These are phyloP conservation scores for Teunomyces stri DNA, from an alignment of 805 yeast genomes.

Conservation along the genomic window DNA sequence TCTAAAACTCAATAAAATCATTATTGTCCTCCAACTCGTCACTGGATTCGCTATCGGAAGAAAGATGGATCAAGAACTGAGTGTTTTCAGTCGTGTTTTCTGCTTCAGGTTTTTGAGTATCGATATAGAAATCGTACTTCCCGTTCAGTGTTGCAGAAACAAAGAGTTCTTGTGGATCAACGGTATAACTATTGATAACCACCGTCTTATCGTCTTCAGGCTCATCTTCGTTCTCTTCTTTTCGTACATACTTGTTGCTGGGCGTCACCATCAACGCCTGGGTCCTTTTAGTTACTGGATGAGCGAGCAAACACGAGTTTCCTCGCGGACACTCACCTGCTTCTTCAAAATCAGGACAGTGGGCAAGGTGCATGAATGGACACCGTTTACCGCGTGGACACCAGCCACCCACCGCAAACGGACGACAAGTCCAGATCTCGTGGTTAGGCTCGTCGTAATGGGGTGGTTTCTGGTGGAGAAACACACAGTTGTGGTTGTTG, in stretches of 20 bases:
- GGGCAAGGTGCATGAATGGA: constrained; percentile 52
- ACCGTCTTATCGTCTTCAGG: constrained; percentile 12
- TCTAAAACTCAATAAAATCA: constrained; percentile 20
- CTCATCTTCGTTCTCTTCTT: constrained; percentile 15
- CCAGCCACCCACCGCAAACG: constrained; percentile 66
- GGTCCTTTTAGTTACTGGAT: constrained; percentile 31
- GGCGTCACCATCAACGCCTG: constrained; percentile 24
- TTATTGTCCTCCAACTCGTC: constrained; percentile 22
- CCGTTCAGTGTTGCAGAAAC: constrained; percentile 14
- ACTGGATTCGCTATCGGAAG: constrained; percentile 1
- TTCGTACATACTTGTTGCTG: constrained; percentile 12
- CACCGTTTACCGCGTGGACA: constrained; percentile 63
- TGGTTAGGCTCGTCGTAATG: constrained; percentile 42
- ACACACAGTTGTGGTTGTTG: constrained; percentile 50
- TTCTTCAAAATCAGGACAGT: constrained; percentile 72
- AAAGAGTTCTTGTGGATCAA: constrained; percentile 27
- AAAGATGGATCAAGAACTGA: constrained; percentile 16
- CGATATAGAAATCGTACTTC: constrained; percentile 25
- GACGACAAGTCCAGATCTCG: constrained; percentile 55
- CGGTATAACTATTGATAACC: constrained; percentile 32
- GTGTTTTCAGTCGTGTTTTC: constrained; percentile 9
- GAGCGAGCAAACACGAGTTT: constrained; percentile 51
- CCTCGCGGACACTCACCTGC: constrained; percentile 58
- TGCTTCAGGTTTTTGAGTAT: constrained; percentile 7
- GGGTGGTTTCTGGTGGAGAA: constrained; percentile 45